phyloP scores from a whole-genome alignment of 2,329 filamentous ascomycete species.

The Botrytis elliptica region DNA sequence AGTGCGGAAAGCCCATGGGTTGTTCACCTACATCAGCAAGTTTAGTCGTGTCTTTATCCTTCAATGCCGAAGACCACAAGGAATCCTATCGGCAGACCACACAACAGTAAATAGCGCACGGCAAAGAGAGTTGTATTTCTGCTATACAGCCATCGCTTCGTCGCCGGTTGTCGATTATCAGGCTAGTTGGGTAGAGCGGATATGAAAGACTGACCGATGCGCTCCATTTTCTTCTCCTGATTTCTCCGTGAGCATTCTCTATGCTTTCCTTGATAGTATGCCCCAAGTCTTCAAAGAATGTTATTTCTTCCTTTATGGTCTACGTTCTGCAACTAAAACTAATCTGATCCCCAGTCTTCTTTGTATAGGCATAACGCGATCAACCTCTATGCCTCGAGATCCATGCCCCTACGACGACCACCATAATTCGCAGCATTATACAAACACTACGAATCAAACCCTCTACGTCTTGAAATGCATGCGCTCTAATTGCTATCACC shows the following conservation, averaged over 20 bases:
- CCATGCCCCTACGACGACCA: neutral
- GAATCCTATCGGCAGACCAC: neutral
- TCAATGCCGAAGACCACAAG: neutral
- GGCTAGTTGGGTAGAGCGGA: neutral
- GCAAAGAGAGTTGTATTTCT: neutral
- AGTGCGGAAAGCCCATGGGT: rapidly evolving
- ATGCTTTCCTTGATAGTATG: neutral
- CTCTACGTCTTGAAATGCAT: neutral
- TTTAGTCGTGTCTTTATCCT: neutral
- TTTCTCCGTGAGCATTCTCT: neutral
- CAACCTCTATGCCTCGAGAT: neutral
- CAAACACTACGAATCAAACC: too few species aligned
- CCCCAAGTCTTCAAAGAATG: too few species aligned
- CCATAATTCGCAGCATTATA: too few species aligned
- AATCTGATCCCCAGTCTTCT: neutral
- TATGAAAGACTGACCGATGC: too few species aligned
- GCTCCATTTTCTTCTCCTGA: neutral
- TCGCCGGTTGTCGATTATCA: neutral
- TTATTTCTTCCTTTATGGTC: neutral
- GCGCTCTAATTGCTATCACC: neutral
- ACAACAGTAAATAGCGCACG: neutral
- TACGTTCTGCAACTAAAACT: neutral
- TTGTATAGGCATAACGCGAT: neutral
- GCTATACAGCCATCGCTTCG: neutral
- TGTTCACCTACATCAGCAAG: neutral